Conservation (phyloP, 2,329 filamentous ascomycete genomes). For the Didymosphaeria variabile region DNA sequence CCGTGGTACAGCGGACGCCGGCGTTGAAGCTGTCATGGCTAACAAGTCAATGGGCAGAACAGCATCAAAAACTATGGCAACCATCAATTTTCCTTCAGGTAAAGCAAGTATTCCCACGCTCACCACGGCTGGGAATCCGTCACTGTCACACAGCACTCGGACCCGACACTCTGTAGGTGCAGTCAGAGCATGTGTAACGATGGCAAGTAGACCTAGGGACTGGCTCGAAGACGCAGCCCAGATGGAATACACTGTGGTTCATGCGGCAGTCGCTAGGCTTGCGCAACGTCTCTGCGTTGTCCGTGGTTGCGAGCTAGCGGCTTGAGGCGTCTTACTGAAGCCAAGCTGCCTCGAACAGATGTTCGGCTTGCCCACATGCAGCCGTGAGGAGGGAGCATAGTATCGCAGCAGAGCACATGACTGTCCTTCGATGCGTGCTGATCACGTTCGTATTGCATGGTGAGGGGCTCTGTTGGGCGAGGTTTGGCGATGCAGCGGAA, state of each 20-base stretch:
- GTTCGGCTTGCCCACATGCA: neutral
- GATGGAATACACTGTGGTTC: neutral
- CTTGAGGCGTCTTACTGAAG: neutral
- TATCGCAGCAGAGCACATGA: conserved; percentile 9
- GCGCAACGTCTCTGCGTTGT: conserved; percentile 1
- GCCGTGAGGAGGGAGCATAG: neutral
- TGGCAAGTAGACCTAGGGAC: neutral
- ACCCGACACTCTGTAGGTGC: neutral
- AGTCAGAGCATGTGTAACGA: conserved; percentile 3
- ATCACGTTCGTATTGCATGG: conserved; percentile 11
- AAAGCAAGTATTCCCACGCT: neutral
- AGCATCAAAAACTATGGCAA: neutral
- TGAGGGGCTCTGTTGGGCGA: neutral
- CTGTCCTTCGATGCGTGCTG: conserved; percentile 7
- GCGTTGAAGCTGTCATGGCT: neutral
- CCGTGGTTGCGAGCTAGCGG: neutral
- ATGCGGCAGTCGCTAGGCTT: neutral
- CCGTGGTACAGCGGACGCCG: neutral
- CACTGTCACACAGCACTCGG: neutral
- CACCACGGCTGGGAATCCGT: neutral
- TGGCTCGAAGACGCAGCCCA: neutral
- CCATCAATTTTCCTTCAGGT: neutral
- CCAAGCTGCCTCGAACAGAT: neutral
- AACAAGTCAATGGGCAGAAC: neutral
- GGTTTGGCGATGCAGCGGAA: neutral